phyloP scores from a whole-genome alignment of 441 rosid species.

The Syzygium syzygioides region DNA sequence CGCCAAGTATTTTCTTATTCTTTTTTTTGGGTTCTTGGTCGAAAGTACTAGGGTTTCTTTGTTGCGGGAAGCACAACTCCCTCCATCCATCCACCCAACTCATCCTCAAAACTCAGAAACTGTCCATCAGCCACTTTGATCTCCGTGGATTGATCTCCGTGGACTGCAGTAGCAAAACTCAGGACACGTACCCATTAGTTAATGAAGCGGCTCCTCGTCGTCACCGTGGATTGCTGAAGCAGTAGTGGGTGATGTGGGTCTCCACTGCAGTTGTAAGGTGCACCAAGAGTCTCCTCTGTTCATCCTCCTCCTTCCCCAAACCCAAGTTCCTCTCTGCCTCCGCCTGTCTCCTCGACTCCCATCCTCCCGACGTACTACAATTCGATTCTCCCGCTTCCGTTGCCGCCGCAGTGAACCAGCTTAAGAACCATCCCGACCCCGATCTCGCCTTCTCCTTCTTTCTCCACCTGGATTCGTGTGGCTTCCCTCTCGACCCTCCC shows the following conservation, averaged over 20 bases:
- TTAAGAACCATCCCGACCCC: slow-evolving; percentile 10
- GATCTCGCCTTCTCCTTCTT: slow-evolving; percentile 34
- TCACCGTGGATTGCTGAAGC: background rate
- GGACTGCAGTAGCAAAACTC: background rate
- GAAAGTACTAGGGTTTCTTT: background rate
- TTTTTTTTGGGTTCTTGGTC: accelerated
- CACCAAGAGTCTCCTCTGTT: background rate
- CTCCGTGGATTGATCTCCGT: background rate
- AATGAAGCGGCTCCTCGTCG: background rate
- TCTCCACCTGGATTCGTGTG: slow-evolving; percentile 19
- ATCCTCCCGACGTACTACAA: background rate
- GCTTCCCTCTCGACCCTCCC: slow-evolving; percentile 29
- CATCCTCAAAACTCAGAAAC: background rate
- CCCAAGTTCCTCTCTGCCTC: background rate
- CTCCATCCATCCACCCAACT: no score
- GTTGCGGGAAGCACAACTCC: background rate
- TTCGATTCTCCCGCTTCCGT: background rate
- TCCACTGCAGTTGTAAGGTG: background rate
- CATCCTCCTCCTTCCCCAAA: background rate
- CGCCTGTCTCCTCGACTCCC: background rate
- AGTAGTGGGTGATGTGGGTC: background rate
- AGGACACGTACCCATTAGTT: background rate
- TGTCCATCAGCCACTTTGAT: background rate
- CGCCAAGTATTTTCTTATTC: no score
- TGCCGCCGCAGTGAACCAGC: background rate